Evolutionary conservation across 1,284 basidiomycete species (phyloP), one percentile per base, ranked within the genome.

Genomic region (Porodaedalea pini): DNA sequence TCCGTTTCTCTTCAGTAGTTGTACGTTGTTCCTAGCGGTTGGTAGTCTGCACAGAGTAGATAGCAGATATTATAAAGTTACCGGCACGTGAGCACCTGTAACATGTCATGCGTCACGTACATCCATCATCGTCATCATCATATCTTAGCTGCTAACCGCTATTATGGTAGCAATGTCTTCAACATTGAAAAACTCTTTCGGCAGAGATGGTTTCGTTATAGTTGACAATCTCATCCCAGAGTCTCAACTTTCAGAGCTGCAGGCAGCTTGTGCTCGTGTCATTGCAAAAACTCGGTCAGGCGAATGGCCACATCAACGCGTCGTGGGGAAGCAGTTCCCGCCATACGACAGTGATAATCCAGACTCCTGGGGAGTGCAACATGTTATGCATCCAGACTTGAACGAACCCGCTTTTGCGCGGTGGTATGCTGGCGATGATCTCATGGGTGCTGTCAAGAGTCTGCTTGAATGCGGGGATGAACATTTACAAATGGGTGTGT

Each of bases 311-410:
- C 76, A 88, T 63, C 76, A 86, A 1, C 80, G 90, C 44, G 83
- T 85, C 0, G 88, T 93, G 11, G 90, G 91, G 11, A 86, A 86
- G 61, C 88, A 90, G 67, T 93, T 92, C 63, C 90, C 91, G 1
- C 90, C 90, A 0, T 92, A 78, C 66, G 81, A 78, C 50, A 71
- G 79, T 31, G 75, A 76, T 34, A 70, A 78, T 50, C 77, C 78
- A 1, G 88, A 92, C 68, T 82, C 82, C 2, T 92, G 90, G 89
- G 89, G 89, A 1, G 83, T 90, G 6, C 88, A 90, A 64, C 87
- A 90, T 65, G 68, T 88, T 47, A 90, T 91, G 88, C 87, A 91
- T 65, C 88, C 86, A 0, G 83, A 79, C 40, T 75, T 91, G 0
- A 73, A 70, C 0, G 81, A 88, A 65, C 73, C 77, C 0, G 75